Evolutionary conservation across 345 rosid species (phyloP), one percentile per base, ranked within the genome.

Genomic region (Lepidium sativum): DNA sequence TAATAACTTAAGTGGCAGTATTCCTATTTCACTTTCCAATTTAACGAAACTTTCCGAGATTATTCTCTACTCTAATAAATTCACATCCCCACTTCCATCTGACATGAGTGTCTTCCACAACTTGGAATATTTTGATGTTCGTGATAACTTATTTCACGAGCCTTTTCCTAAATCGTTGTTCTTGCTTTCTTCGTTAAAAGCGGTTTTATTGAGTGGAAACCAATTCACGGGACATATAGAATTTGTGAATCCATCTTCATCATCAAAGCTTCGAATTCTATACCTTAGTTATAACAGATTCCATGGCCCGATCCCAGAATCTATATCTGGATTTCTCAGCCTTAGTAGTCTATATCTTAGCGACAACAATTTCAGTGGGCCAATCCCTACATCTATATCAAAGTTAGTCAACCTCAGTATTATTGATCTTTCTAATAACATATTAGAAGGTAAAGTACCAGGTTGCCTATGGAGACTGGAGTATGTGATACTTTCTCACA

Each of bases 121-220:
- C 6, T 35, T 67, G 40, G 29, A 23, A 38, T 0, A 1, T 1
- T 25, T 67, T 7, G 18, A 18, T 15, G 31, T 10, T 34, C 5
- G 32, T 35, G 40, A 2, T 5, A 68, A 56, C 38, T 58, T 40
- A 7, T 39, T 56, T 16, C 0, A 1, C 0, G 66, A 59, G 1
- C 2, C 27, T 9, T 38, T 68, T n/a, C 65, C 72, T 44, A 41
- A 32, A 18, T 54, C 43, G 9, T 42, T 65, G 23, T 53, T 65
- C 14, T 11, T 51, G 0, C 5, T 54, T 18, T 12, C 53, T 29
- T 53, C 16, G 0, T n/a, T 53, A 20, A 0, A 0, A 9, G 0
- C 0, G 0, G 60, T n/a, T 53, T 2, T 6, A 18, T 6, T 54
- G 43, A 39, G 2, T 6, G 7, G 3, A 17, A 65, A 54, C 52